Base-by-base conservation (phyloP, 1,284 basidiomycete genomes). In the Trametes versicolor region DNA sequence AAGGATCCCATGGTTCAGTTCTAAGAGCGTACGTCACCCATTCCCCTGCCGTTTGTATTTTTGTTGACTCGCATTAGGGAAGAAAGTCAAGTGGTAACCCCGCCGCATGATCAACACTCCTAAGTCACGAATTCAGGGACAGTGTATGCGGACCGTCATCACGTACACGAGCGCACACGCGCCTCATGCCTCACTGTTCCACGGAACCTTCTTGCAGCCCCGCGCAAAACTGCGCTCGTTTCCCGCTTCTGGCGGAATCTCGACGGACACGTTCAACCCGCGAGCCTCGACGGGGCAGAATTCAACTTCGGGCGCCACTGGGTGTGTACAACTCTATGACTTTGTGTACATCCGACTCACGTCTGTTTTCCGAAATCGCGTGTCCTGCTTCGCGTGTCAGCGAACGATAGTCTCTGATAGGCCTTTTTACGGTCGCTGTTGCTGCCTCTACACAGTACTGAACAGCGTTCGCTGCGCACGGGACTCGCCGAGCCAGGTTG, bases 331-430 rank as follows among this genome's bases (percentile, higher is more conserved):
- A 9, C 29, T 51, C n/a, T 51, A 36, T 36, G 25, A 19, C 32
- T 19, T 5, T 34, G 50, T 51, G 29, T 51, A 21, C 29, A 17
- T n/a, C 27, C 10, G 50, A 25, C 50, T 51, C 25, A 51, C 50
- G 19, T 50, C n/a, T 32, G 17, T 32, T 7, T 32, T 51, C 27
- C 50, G 50, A 25, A 34, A 51, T 36, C 32, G 50, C 50, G n/a
- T 32, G 7, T n/a, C 50, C 50, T n/a, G 29, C 50, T 51, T 36
- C 29, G 50, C 50, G 50, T 51, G 50, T 51, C 12, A n/a, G 27
- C 50, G 6, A 2, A 21, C 19, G n/a, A n/a, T 36, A 63, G 43
- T 49, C 32, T n/a, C 48, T 58, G 55, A 63, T 57, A 52, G 54
- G 49, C 23, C 49, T 43, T 60, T 55, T 60, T 43, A 49, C 59